Conservation (phyloP, 2,329 filamentous ascomycete species). For the Hortaea sp. region DNA sequence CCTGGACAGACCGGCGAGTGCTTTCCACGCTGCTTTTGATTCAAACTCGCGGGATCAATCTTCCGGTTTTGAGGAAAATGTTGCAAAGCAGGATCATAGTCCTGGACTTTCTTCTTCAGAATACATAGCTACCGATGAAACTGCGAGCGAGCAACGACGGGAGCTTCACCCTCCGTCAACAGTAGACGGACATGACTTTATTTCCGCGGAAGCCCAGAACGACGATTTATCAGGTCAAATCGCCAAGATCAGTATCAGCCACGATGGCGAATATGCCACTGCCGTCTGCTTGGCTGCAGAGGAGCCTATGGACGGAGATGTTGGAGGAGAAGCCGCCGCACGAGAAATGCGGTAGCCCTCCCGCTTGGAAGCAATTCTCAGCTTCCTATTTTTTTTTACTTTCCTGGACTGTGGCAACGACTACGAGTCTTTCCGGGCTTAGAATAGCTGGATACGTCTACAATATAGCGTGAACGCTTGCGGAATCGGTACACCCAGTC, state of each 20-base stretch:
- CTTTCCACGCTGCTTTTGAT: background rate
- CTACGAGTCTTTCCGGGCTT: no score
- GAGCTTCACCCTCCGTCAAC: background rate
- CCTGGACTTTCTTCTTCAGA: background rate
- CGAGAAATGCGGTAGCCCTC: conserved; percentile 1
- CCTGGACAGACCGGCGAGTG: conserved; percentile 10
- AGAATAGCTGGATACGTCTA: no score
- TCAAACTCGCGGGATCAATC: background rate
- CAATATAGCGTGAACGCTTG: no score
- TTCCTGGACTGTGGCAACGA: no score
- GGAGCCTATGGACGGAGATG: conserved; percentile 16
- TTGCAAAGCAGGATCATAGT: background rate
- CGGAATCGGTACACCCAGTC: no score
- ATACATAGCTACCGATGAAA: background rate
- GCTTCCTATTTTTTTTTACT: no score
- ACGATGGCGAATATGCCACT: conserved; percentile 74
- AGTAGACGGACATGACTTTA: background rate
- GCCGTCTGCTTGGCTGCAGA: conserved; percentile 53
- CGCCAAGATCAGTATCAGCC: conserved; percentile 70
- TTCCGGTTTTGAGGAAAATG: background rate
- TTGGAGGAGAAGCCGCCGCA: conserved; percentile 19
- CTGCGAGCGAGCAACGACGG: background rate
- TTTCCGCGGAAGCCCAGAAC: conserved; percentile 1
- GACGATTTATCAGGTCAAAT: conserved; percentile 34
- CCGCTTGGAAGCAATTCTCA: no score